These are phyloP conservation scores for Boletus reticuloceps DNA, from an alignment of 768 basidiomycete genomes.

Conservation along the genomic window DNA sequence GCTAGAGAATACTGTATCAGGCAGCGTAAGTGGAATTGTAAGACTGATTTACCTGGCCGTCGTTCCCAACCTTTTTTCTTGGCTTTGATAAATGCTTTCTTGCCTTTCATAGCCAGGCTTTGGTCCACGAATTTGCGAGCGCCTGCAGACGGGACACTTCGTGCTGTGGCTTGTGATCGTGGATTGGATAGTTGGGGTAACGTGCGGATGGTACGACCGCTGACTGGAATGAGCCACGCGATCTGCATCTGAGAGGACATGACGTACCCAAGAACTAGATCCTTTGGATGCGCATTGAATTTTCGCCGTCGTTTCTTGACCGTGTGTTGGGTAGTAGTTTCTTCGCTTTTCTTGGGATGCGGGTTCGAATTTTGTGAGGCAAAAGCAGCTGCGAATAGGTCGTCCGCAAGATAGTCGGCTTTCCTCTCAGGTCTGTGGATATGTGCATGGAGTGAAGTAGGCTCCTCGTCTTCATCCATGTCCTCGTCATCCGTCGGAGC, in stretches of 20 bases:
- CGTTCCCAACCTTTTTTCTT: constrained; percentile 55
- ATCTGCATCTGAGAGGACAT: neutral
- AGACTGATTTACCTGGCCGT: constrained; percentile 46
- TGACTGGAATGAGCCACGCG: constrained; percentile 24
- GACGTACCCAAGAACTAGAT: constrained; percentile 53
- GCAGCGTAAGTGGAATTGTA: neutral
- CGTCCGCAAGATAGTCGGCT: constrained; percentile 60
- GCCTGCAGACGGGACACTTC: constrained; percentile 46
- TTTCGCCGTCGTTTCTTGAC: constrained; percentile 32
- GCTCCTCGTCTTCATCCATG: constrained; percentile 12
- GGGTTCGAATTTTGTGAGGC: constrained; percentile 28
- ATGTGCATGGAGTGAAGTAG: neutral
- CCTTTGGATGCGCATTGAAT: constrained; percentile 39
- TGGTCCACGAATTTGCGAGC: constrained; percentile 52
- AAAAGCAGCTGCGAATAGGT: constrained; percentile 60
- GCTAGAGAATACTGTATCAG: constrained; percentile 31
- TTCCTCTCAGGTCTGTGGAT: constrained; percentile 28
- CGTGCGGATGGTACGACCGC: constrained; percentile 53
- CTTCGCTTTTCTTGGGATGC: constrained; percentile 16
- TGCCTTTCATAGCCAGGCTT: constrained; percentile 47
- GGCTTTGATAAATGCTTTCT: constrained; percentile 26
- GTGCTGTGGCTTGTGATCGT: constrained; percentile 35
- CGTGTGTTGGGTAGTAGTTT: constrained; percentile 24
- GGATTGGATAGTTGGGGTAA: constrained; percentile 34
- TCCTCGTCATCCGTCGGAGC: constrained; percentile 20